Evolutionary conservation across 176 grass and related monocot genomes (phyloP).

Genomic region (Elaeis guineensis): DNA sequence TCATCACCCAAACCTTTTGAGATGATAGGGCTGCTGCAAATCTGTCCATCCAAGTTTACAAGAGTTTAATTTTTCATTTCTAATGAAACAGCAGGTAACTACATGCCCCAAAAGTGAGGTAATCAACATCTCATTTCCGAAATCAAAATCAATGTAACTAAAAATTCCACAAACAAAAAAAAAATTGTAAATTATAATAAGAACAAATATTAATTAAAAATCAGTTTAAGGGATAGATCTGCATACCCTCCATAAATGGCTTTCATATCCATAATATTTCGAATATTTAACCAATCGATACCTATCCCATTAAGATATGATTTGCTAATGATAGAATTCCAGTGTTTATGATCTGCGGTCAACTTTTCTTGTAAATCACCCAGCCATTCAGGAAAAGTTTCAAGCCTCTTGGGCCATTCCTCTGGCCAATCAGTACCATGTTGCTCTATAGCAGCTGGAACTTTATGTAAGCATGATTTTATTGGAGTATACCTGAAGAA

Average conservation of each 20-base stretch:
- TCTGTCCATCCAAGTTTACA: slow-evolving; percentile 24
- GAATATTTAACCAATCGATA: slow-evolving; percentile 81
- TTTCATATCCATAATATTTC: slow-evolving; percentile 91
- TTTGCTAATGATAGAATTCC: slow-evolving; percentile 76
- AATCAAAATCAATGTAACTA: too few species aligned
- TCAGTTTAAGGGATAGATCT: slow-evolving; percentile 2
- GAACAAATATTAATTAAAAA: background rate
- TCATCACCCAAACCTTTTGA: slow-evolving; percentile 94
- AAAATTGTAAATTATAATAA: too few species aligned
- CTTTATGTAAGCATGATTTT: slow-evolving; percentile 77
- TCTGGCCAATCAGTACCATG: slow-evolving; percentile 89
- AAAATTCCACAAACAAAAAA: too few species aligned
- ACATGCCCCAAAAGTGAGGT: too few species aligned
- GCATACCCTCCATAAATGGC: slow-evolving; percentile 78
- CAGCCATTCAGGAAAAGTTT: slow-evolving; percentile 76
- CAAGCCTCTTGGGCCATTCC: slow-evolving; percentile 91
- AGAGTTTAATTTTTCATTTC: too few species aligned
- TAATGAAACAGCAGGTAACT: too few species aligned
- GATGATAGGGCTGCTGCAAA: slow-evolving; percentile 78
- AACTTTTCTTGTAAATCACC: slow-evolving; percentile 55
- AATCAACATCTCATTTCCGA: too few species aligned
- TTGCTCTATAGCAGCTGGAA: slow-evolving; percentile 82
- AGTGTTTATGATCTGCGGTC: slow-evolving; percentile 53
- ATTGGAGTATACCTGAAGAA: slow-evolving; percentile 63
- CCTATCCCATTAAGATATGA: slow-evolving; percentile 86